Evolutionary conservation across 495 filamentous ascomycete species (phyloP), one percentile per base, ranked within the genome.

Genomic region (Penicillium herquei): DNA sequence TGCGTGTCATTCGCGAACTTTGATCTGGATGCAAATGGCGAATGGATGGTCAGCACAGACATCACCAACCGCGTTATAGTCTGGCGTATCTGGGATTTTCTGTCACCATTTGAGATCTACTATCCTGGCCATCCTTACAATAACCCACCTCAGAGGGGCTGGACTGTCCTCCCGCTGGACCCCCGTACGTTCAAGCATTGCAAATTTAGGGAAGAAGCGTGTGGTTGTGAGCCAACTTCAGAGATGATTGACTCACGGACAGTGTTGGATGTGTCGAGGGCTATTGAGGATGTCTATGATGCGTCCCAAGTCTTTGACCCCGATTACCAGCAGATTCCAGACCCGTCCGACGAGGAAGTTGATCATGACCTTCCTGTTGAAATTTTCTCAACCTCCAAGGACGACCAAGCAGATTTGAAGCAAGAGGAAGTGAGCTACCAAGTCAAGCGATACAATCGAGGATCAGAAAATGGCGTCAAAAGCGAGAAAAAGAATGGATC

Each of bases 31-130:
- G 70, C 78, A 8, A 70, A 81, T 11, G 91, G 88, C 1, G 70
- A 80, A 9, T 90, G 84, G 78, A 76, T 98, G 39, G 78, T 87
- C 14, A 91, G 87, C 17, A 84, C 84, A 10, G 89, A 92, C 57
- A 91, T 97, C 41, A 61, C 73, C 14, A 90, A 90, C 17, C 72
- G 67, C 16, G 74, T 85, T 1, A 78, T 84, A 50, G 53, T 91
- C 3, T 88, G 91, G 80, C 78, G 87, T 47, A 76, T 92, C 14
- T 89, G 84, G 82, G 66, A 74, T 6, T 52, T 58, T 17, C 52
- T 74, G 6, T 55, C 42, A 11, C 73, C 74, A 3, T 52, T 65
- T 34, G 63, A 64, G 32, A 51, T 57, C 8, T 68, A 68, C 45
- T 56, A 66, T 37, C 70, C 72, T 40, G 69, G 66, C 12, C 49